Percentiles rank a stretch among this genome's conserved stretches.
Conservation (phyloP, 2,329 filamentous ascomycete genomes). For the Venturia asperata region DNA sequence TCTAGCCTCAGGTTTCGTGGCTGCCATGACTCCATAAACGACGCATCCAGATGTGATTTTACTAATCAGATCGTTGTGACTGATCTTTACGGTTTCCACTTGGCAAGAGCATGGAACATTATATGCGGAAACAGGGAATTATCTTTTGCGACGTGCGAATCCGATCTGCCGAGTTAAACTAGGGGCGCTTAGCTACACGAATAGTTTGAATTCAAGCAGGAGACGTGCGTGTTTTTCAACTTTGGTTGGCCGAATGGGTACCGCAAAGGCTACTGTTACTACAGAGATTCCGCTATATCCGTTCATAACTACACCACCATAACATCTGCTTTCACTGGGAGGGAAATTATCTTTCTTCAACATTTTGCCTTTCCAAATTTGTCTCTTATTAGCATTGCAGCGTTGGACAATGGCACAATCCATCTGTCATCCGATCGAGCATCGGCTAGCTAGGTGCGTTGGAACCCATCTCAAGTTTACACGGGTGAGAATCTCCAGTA, state of each 20-base stretch:
- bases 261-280: background rate
- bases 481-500: no score
- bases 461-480: background rate
- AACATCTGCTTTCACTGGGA: background rate
- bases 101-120: background rate
- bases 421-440: background rate
- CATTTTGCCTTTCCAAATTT: background rate
- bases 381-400: background rate
- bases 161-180: background rate
- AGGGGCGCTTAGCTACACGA: no score
- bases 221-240: no score
- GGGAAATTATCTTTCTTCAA: background rate
- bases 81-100: background rate
- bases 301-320: background rate
- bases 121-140: background rate
- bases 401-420: background rate
- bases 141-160: background rate
- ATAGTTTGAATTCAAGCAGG: no score
- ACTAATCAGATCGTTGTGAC: background rate
- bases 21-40: conserved; percentile 1
- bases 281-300: background rate
- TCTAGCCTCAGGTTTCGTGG: background rate
- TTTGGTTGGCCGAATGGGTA: background rate
- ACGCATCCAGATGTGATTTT: background rate
- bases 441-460: background rate